phyloP scores from a whole-genome alignment of 1,284 basidiomycete species.

The Heterobasidion occidentale region DNA sequence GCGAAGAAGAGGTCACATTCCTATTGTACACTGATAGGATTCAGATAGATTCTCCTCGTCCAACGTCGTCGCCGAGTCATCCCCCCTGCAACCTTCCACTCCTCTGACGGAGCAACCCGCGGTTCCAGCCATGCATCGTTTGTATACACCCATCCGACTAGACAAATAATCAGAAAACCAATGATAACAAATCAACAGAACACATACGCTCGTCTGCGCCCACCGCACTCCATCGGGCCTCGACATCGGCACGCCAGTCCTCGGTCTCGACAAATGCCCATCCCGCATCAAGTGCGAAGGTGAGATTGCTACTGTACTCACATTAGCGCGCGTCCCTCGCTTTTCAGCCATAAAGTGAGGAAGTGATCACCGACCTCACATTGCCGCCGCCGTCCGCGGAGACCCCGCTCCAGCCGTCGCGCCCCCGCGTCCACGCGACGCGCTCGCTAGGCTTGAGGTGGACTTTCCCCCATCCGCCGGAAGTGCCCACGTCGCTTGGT shows the following conservation, averaged over 20 bases:
- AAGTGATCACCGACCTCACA: conserved; percentile 49
- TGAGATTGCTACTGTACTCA: conserved; percentile 59
- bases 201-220: conserved; percentile 39
- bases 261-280: conserved; percentile 71
- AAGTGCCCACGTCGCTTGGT: conserved; percentile 13
- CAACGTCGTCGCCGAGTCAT: conserved; percentile 61
- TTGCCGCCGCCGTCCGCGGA: conserved; percentile 33
- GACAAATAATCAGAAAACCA: neutral
- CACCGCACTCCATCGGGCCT: conserved; percentile 43
- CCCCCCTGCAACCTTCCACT: conserved; percentile 31
- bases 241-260: conserved; percentile 62
- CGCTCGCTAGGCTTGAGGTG: conserved; percentile 50
- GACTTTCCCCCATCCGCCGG: conserved; percentile 46
- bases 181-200: neutral
- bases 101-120: conserved; percentile 30
- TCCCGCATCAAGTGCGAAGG: conserved; percentile 59
- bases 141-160: conserved; percentile 74
- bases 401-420: conserved; percentile 66
- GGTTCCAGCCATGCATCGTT: conserved; percentile 63
- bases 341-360: neutral
- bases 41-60: conserved; percentile 55
- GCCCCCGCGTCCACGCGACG: conserved; percentile 58
- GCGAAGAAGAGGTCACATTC: neutral
- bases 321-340: conserved; percentile 9
- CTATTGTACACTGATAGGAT: neutral